phyloP scores from a whole-genome alignment of 2,329 filamentous ascomycete species.

The Pseudogymnoascus sp. region DNA sequence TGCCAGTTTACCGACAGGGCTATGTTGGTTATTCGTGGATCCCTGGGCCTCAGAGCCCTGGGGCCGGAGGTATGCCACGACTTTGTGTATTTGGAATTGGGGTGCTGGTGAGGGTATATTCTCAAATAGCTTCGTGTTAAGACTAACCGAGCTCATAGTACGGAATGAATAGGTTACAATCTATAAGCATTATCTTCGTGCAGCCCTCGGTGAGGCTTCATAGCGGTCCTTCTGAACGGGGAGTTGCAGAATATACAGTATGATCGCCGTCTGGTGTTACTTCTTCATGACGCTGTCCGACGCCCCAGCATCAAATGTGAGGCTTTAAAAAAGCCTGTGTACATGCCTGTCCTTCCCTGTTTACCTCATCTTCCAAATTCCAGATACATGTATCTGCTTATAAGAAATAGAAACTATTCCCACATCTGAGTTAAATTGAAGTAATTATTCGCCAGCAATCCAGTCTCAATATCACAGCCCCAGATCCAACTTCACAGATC shows the following conservation, averaged over 20 bases:
- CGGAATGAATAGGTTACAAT: not conserved
- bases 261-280: constrained; percentile 1
- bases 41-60: too few relatives aligned
- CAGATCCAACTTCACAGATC: not conserved
- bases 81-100: not conserved
- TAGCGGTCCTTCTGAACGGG: not conserved
- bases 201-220: not conserved
- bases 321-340: not conserved
- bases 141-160: not conserved
- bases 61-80: not conserved
- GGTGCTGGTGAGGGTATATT: not conserved
- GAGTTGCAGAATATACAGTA: not conserved
- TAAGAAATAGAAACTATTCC: not conserved
- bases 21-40: not conserved
- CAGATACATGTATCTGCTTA: not conserved
- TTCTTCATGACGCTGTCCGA: not conserved
- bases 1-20: not conserved
- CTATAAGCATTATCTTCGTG: not conserved
- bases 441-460: not conserved
- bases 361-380: not conserved
- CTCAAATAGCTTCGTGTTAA: not conserved
- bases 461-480: not conserved
- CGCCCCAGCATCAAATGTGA: not conserved
- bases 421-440: not conserved
- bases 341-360: not conserved